Percentiles rank a stretch among this genome's conserved stretches.
These are phyloP conservation scores for Salix dunnii DNA, from an alignment of 345 rosid genomes.

Conservation along the genomic window DNA sequence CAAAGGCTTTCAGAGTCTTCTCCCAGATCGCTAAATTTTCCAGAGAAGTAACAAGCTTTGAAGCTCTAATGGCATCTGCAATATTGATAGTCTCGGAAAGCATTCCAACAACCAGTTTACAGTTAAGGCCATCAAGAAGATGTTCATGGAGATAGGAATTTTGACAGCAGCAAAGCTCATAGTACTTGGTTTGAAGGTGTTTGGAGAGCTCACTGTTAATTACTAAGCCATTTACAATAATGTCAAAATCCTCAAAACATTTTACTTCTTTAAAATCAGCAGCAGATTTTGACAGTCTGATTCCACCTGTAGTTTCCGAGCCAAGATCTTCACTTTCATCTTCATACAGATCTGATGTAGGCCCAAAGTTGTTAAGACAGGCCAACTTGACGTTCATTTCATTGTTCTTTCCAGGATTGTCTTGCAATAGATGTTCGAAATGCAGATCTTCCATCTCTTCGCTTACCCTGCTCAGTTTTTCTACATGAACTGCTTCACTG, in stretches of 20 bases:
- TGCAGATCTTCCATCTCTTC: slow-evolving; percentile 6
- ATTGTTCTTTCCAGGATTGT: slow-evolving; percentile 9
- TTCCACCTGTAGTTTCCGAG: slow-evolving; percentile 18
- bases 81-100: slow-evolving; percentile 25
- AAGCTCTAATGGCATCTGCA: slow-evolving; percentile 42
- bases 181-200: slow-evolving; percentile 33
- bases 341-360: slow-evolving; percentile 13
- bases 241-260: slow-evolving; percentile 31
- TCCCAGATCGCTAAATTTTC: slow-evolving; percentile 28
- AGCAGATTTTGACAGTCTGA: slow-evolving; percentile 24
- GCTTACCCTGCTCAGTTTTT: background rate
- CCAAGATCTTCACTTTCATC: slow-evolving; percentile 21
- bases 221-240: slow-evolving; percentile 31
- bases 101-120: slow-evolving; percentile 27
- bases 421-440: slow-evolving; percentile 2
- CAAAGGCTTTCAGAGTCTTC: slow-evolving; percentile 32
- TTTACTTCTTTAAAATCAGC: slow-evolving; percentile 34
- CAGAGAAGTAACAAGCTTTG: slow-evolving; percentile 20
- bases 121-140: slow-evolving; percentile 31
- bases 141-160: slow-evolving; percentile 34
- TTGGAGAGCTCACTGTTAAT: slow-evolving; percentile 31
- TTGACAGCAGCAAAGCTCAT: slow-evolving; percentile 39
- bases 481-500: background rate
- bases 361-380: background rate
- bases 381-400: background rate